Base-by-base conservation (phyloP, 2,329 filamentous ascomycete species). In the Endoconidiophora polonica region DNA sequence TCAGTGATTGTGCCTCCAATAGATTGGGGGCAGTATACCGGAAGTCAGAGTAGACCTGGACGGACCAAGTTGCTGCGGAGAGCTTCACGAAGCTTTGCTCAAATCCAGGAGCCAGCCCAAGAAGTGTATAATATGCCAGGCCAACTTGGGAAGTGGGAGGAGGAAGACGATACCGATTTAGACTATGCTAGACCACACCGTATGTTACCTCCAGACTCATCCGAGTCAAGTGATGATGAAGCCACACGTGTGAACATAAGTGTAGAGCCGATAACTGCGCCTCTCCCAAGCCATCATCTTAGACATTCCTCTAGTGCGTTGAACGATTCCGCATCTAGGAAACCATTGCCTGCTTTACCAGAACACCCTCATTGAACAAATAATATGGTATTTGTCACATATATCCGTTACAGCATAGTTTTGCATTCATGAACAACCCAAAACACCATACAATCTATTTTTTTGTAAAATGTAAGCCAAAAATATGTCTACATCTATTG, bases 271-370 rank as follows among this genome's bases (percentile, higher is more conserved):
- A 33, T 18, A 24, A 26, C 42, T 44, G 4, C 42, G 2, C 12
- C 29, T 33, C 29, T 33, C 29, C 12, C 29, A 10, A 33, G 2
- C 7, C 29, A 3, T 33, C 29, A 33, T 33, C 29, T 33, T 33
- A 33, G 29, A 33, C 29, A 2, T 33, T 33, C 29, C 12, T 33
- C 29, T 12, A 33, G 29, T 33, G 29, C 29, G 29, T 33, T 33
- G 29, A 33, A 33, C 29, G 29, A 33, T 33, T 33, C 29, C 29
- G 29, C 29, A 9, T 33, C 29, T 33, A 63, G 66, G 37, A 71
- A 71, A 52, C 68, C 68, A 2, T 58, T 72, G 2, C 69, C 66
- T 45, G 64, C 66, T 22, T 58, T 69, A 39, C 67, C 66, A 3
- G 62, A 66, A 54, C 61, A 67, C 50, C 58, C 60, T 4, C 42